phyloP scores from a whole-genome alignment of 805 yeast genomes.

The Candida argentea region DNA sequence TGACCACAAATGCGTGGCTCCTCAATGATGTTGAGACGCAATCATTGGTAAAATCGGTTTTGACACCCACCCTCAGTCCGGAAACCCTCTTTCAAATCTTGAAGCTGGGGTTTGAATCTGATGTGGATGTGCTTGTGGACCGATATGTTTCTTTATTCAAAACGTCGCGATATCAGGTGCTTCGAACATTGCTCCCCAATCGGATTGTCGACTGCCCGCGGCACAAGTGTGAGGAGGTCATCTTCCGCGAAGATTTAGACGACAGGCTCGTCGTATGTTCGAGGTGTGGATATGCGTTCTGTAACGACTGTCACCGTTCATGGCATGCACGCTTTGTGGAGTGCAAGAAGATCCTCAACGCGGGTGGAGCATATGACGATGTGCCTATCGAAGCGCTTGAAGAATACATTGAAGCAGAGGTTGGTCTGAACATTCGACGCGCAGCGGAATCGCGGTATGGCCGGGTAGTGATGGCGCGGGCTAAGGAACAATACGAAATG shows the following conservation, averaged over 20 bases:
- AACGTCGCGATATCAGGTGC: conserved; percentile 31
- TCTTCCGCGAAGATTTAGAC: conserved; percentile 36
- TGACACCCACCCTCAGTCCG: conserved; percentile 30
- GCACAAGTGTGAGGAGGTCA: conserved; percentile 30
- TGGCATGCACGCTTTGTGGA: conserved; percentile 48
- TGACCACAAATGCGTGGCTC: conserved; percentile 13
- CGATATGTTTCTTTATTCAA: conserved; percentile 31
- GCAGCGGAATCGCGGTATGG: conserved; percentile 37
- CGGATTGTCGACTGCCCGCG: conserved; percentile 45
- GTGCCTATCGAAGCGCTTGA: conserved; percentile 23
- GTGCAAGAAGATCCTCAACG: conserved; percentile 24
- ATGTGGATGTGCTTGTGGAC: conserved; percentile 12
- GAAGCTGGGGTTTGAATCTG: conserved; percentile 4
- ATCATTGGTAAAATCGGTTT: conserved; percentile 12
- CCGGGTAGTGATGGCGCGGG: conserved; percentile 26
- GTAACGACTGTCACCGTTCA: conserved; percentile 45
- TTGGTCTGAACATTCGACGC: conserved; percentile 20
- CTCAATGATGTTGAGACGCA: conserved; percentile 8
- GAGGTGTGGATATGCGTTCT: conserved; percentile 42
- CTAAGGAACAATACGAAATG: conserved; percentile 35
- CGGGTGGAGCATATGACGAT: conserved; percentile 13
- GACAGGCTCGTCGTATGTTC: conserved; percentile 41
- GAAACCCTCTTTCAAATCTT: conserved; percentile 24
- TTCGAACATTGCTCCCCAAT: conserved; percentile 35
- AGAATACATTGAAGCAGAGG: conserved; percentile 21